Base-by-base conservation (phyloP, 2,329 filamentous ascomycete genomes). In the Penicillium sp. region DNA sequence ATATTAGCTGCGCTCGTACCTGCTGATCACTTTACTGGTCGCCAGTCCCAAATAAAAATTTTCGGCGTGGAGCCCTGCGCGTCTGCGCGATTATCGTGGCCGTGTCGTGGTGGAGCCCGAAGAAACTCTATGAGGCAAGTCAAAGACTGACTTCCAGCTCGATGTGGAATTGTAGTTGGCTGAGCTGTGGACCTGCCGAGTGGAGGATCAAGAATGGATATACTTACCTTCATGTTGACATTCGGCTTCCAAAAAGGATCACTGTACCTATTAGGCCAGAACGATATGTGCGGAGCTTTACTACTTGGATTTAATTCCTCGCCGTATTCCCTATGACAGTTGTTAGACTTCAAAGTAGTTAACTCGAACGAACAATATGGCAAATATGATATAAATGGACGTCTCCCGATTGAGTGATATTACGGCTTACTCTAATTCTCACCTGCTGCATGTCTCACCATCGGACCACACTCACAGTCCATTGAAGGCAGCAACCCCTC, bases 71-170 rank as follows among this genome's bases (percentile, higher is more conserved):
- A 53, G 28, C 47, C 47, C 42, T 49, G 31, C 55, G 43, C 43
- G 43, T 47, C 53, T 61, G 61, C 54, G 59, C 59, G 62, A 62
- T 54, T 60, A 62, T 58, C 57, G 50, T 25, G 17, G 41, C 41
- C 43, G 34, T 10, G 41, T 35, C 43, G 34, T 10, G 42, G 59
- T 57, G 62, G 59, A 51, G 57, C 22, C 43, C 34, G 41, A 53
- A 49, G 31, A 56, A 60, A 60, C 57, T 55, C 55, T 57, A 49
- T 25, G 38, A 55, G 57, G 58, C 45, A 58, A 51, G 34, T 57
- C 54, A 47, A 35, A 41, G 39, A 52, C 43, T 45, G 61, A 63
- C 61, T 54, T 63, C 4, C 25, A 5, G 51, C 61, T 63, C 42
- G 31, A 31, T 31, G 31, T 31, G 31, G 31, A 31, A 31, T 31